phyloP scores from a whole-genome alignment of 257 asterid genomes.

The Solanum peruvianum region DNA sequence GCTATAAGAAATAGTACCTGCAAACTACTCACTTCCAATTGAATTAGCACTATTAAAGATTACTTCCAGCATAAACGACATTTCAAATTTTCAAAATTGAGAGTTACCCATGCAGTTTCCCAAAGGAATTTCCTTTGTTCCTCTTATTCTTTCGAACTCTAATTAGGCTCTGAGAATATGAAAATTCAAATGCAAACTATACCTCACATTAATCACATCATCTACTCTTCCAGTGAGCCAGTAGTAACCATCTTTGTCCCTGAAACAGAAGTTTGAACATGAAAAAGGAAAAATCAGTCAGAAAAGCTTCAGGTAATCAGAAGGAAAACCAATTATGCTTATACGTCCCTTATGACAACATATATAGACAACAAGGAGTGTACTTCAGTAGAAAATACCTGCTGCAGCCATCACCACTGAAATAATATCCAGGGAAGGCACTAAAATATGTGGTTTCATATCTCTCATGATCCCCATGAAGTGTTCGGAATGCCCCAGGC shows the following conservation, averaged over 20 bases:
- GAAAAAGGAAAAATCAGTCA: neutral
- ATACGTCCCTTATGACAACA: neutral
- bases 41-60: neutral
- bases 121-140: neutral
- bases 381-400: conserved; percentile 38
- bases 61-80: neutral
- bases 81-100: neutral
- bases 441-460: conserved; percentile 96
- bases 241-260: conserved; percentile 95
- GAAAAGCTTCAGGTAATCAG: neutral
- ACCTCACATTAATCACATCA: conserved; percentile 98
- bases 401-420: conserved; percentile 98
- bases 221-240: conserved; percentile 99
- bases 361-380: neutral
- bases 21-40: neutral
- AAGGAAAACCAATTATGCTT: neutral
- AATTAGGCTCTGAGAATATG: conserved; percentile 1
- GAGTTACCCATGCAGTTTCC: neutral
- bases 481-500: conserved; percentile 97
- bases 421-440: conserved; percentile 98
- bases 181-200: conserved; percentile 1
- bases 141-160: neutral
- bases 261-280: conserved; percentile 8
- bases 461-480: conserved; percentile 93
- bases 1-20: neutral